Conservation (phyloP, 164 flowering plant species). For the Chimonanthus salicifolius region DNA sequence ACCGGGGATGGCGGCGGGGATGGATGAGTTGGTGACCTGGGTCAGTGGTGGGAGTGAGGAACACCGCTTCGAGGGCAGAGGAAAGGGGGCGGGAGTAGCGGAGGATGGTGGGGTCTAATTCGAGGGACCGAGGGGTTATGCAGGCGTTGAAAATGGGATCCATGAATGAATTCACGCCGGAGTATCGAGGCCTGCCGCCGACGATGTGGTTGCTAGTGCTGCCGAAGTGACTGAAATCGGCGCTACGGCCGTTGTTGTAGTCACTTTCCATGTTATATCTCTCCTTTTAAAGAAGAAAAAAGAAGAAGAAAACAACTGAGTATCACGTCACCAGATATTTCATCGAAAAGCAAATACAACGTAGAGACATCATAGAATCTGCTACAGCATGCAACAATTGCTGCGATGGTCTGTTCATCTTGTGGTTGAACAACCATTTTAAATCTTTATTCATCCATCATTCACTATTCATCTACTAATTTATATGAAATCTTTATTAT, state of each 20-base stretch:
- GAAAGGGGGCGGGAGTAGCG: conserved; percentile 6
- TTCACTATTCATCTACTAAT: too few species aligned
- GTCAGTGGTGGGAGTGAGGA: not conserved
- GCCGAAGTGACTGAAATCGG: not conserved
- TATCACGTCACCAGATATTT: too few species aligned
- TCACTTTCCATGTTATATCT: not conserved
- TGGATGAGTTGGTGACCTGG: not conserved
- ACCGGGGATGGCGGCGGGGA: not conserved
- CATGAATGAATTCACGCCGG: not conserved
- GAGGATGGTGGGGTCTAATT: conserved; percentile 6
- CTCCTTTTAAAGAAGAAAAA: not conserved
- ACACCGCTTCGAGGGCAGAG: not conserved
- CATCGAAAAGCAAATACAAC: too few species aligned
- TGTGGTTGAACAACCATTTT: too few species aligned
- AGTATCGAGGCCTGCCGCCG: not conserved
- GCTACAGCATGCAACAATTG: not conserved
- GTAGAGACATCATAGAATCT: not conserved
- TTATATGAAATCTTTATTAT: too few species aligned
- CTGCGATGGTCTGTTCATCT: not conserved
- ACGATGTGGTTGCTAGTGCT: not conserved
- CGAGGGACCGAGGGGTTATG: conserved; percentile 1
- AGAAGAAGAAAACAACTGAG: not conserved
- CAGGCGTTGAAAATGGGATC: conserved; percentile 7
- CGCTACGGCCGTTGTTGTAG: conserved; percentile 1
- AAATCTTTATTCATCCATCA: too few species aligned